A percentile compares a stretch with the other conserved stretches of the same genome.
Conservation (phyloP, 176 grass and related monocot species). For the Carex pumila region DNA sequence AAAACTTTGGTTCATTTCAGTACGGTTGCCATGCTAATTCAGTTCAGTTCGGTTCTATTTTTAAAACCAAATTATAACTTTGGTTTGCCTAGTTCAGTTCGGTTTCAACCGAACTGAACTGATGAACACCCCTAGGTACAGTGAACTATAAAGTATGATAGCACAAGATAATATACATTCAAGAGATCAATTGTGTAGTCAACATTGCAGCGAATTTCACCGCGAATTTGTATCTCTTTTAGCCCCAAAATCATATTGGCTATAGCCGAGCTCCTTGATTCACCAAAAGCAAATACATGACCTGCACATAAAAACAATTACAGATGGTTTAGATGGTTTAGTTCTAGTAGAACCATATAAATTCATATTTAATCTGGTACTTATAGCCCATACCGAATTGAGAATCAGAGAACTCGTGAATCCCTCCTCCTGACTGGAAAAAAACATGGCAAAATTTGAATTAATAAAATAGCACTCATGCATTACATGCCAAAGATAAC, state of each 20-base stretch:
- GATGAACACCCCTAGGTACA: no score
- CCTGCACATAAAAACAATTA: conserved; percentile 34
- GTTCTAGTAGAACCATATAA: neutral
- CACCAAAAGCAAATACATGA: conserved; percentile 98
- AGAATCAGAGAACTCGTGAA: conserved; percentile 98
- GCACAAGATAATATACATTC: conserved; percentile 59
- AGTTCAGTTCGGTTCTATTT: no score
- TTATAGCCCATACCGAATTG: conserved; percentile 72
- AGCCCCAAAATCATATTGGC: conserved; percentile 98
- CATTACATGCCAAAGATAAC: neutral
- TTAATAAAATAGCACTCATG: neutral
- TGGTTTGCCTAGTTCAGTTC: no score
- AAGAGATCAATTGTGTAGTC: conserved; percentile 99
- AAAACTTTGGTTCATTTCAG: no score
- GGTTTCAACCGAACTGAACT: no score
- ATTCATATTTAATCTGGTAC: neutral
- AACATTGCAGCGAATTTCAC: conserved; percentile 97
- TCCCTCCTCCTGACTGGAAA: conserved; percentile 93
- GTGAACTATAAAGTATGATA: conserved; percentile 9
- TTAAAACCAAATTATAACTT: no score
- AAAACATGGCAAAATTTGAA: neutral
- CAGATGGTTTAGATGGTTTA: conserved; percentile 15
- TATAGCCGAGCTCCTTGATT: conserved; percentile 86
- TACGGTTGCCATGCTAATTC: no score
- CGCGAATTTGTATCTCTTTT: conserved; percentile 98